phyloP scores from a whole-genome alignment of 306 rosid species.

The cucumber (Cucumis sativus) region DNA sequence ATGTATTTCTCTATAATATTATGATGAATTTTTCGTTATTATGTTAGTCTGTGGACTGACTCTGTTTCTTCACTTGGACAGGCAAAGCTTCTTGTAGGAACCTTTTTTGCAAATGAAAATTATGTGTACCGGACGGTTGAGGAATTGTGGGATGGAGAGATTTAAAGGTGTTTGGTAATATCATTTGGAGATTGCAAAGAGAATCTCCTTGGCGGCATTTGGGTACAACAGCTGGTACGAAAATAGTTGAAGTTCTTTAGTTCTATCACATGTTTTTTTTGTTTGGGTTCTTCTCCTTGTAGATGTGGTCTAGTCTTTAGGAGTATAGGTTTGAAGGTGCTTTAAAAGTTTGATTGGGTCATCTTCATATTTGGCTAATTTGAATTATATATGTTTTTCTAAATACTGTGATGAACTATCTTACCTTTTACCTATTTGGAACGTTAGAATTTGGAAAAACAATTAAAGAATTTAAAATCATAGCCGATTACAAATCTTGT shows the following conservation, averaged over 20 bases:
- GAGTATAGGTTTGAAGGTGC: neutral
- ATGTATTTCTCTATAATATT: neutral
- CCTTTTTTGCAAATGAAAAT: neutral
- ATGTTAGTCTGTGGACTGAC: neutral
- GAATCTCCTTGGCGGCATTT: neutral
- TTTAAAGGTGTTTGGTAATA: neutral
- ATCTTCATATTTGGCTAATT: too few species aligned
- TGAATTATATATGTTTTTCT: too few species aligned
- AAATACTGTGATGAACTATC: too few species aligned
- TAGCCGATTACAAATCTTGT: too few species aligned
- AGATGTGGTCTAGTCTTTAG: neutral
- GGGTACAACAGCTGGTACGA: too few species aligned
- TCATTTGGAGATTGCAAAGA: neutral
- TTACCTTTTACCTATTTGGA: too few species aligned
- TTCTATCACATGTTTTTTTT: neutral
- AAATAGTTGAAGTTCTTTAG: neutral
- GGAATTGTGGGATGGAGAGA: constrained; percentile 10
- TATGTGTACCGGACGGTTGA: neutral
- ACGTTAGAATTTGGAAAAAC: too few species aligned
- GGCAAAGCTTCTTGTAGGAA: neutral
- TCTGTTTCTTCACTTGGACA: neutral
- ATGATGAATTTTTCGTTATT: neutral
- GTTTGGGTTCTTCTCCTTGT: neutral
- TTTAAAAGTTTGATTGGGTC: neutral
- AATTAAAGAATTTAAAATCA: too few species aligned